These are phyloP conservation scores for Evernia prunastri DNA, from an alignment of 495 filamentous ascomycete genomes.

Conservation along the genomic window DNA sequence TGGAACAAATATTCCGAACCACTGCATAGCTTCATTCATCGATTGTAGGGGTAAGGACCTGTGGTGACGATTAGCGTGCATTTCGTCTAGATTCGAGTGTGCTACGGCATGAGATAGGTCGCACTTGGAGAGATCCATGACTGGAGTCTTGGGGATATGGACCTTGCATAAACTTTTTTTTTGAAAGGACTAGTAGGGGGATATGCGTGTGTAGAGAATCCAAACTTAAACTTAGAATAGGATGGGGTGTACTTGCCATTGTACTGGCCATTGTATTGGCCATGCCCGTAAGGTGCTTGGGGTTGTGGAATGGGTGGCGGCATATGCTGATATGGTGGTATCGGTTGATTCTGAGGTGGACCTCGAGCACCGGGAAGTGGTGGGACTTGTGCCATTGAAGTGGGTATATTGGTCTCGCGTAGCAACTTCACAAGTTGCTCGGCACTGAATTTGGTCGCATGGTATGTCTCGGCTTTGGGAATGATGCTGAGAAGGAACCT, in stretches of 20 bases:
- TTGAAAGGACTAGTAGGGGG: not conserved
- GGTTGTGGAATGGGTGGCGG: conserved; percentile 28
- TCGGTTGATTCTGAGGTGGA: conserved; percentile 19
- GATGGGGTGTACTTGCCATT: conserved; percentile 14
- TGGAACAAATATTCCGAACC: not conserved
- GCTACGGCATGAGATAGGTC: too few relatives aligned
- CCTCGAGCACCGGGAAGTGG: conserved; percentile 23
- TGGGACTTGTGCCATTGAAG: conserved; percentile 36
- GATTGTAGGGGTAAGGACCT: conserved; percentile 13
- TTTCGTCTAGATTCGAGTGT: not conserved
- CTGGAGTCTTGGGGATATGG: not conserved
- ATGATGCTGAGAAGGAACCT: conserved; percentile 77
- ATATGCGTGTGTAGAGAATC: not conserved
- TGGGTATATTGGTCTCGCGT: conserved; percentile 57
- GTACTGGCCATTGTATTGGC: conserved; percentile 16
- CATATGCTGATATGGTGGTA: conserved; percentile 32
- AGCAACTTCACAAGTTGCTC: conserved; percentile 68
- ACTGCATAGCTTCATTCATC: not conserved
- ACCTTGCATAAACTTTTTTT: not conserved
- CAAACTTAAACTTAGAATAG: not conserved
- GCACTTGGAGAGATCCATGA: not conserved
- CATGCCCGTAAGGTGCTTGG: conserved; percentile 13
- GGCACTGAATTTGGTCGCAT: conserved; percentile 58
- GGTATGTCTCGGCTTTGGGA: conserved; percentile 67
- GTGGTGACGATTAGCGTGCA: not conserved